A percentile compares a stretch with the other conserved stretches of the same genome.
phyloP scores from a whole-genome alignment of 2,329 filamentous ascomycete species.

The Penicillium janthinellum region DNA sequence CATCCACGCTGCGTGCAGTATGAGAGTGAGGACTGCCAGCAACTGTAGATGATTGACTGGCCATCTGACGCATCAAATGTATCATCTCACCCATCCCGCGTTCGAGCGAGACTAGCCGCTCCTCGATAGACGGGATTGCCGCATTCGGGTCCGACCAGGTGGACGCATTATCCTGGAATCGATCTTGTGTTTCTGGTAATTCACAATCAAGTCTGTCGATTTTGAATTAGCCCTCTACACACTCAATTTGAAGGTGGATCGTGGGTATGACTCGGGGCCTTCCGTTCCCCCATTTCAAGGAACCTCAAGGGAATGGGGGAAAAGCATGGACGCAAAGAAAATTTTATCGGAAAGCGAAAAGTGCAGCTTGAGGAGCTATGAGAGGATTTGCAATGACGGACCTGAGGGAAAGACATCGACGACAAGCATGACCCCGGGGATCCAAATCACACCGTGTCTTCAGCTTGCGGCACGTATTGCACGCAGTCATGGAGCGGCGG shows the following conservation, averaged over 20 bases:
- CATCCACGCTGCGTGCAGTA: slow-evolving; percentile 29
- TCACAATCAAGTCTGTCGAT: slow-evolving; percentile 37
- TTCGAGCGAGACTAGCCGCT: slow-evolving; percentile 36
- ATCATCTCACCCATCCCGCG: slow-evolving; percentile 40
- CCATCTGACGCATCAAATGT: slow-evolving; percentile 36
- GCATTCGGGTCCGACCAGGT: slow-evolving; percentile 36
- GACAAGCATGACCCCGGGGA: slow-evolving; percentile 39
- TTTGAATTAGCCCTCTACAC: slow-evolving; percentile 11
- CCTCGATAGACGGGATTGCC: slow-evolving; percentile 37
- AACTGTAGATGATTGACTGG: slow-evolving; percentile 28
- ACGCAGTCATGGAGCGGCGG: slow-evolving; percentile 41
- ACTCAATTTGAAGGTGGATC: not conserved
- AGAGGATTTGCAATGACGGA: slow-evolving; percentile 15
- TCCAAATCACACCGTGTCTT: slow-evolving; percentile 42
- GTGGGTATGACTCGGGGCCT: not conserved
- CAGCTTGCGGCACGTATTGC: slow-evolving; percentile 42
- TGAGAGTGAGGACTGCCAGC: slow-evolving; percentile 23
- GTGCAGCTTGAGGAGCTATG: not conserved
- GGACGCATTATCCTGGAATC: slow-evolving; percentile 35
- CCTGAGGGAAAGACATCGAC: slow-evolving; percentile 41
- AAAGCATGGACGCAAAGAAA: not conserved
- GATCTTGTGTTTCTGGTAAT: slow-evolving; percentile 37
- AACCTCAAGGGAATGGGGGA: not conserved
- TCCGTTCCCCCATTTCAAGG: not conserved
- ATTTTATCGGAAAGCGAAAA: not conserved